These are phyloP conservation scores for Penicillium egyptiacum DNA, from an alignment of 495 filamentous ascomycete species.

Conservation along the genomic window DNA sequence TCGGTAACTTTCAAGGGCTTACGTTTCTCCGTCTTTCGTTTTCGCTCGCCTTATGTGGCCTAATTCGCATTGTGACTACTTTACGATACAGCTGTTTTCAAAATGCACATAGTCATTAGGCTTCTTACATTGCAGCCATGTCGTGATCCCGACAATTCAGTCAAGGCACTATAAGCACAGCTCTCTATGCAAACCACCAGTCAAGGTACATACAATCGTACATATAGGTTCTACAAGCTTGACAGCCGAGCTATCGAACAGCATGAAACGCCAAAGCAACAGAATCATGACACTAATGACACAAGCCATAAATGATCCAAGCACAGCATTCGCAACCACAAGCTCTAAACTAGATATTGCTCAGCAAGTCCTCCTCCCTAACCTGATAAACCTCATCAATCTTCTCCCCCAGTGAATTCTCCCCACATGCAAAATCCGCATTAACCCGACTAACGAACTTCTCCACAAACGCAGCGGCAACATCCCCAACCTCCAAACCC, in stretches of 20 bases:
- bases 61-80: neutral
- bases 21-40: neutral
- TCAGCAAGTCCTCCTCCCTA: slow-evolving; percentile 35
- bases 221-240: neutral
- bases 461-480: slow-evolving; percentile 42
- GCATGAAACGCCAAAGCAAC: neutral
- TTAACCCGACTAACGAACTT: slow-evolving; percentile 43
- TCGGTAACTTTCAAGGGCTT: neutral
- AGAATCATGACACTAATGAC: neutral
- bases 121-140: neutral
- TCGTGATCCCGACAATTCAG: neutral
- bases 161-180: neutral
- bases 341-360: neutral
- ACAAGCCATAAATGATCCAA: neutral
- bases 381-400: slow-evolving; percentile 47
- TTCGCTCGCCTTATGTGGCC: neutral
- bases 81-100: neutral
- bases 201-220: neutral
- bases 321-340: neutral
- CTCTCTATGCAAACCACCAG: neutral
- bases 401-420: slow-evolving; percentile 31
- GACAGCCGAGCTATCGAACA: neutral
- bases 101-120: slow-evolving; percentile 3
- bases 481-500: slow-evolving; percentile 25
- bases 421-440: slow-evolving; percentile 41